A percentile compares a stretch with the other conserved stretches of the same genome.
Conservation (phyloP, 768 basidiomycete genomes). For the Mycena vulgaris region DNA sequence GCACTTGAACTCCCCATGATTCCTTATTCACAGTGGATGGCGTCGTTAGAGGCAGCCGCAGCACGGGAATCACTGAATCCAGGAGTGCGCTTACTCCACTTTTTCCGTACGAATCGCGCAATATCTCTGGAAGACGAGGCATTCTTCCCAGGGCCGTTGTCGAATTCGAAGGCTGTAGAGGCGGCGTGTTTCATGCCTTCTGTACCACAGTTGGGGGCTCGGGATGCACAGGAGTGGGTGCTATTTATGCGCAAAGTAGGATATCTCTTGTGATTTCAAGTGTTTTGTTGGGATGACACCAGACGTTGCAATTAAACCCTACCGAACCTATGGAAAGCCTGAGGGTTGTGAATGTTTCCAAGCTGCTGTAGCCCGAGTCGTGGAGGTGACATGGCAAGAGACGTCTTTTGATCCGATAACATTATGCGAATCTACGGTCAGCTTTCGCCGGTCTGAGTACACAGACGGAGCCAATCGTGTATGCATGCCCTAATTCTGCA, state of each 20-base stretch:
- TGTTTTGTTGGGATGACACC: too few species aligned
- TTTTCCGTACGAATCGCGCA: conserved; percentile 1
- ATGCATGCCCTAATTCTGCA: too few species aligned
- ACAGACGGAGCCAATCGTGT: too few species aligned
- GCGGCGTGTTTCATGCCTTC: neutral
- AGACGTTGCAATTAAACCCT: too few species aligned
- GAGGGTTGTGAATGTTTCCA: too few species aligned
- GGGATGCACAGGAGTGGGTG: neutral
- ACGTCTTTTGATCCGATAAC: too few species aligned
- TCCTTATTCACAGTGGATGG: conserved; percentile 6
- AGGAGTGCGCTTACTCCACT: conserved; percentile 8
- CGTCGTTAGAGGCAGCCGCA: neutral
- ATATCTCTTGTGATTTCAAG: too few species aligned
- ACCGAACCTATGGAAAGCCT: too few species aligned
- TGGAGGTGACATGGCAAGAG: too few species aligned
- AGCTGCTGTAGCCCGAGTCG: too few species aligned
- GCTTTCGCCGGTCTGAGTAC: too few species aligned
- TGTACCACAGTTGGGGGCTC: neutral
- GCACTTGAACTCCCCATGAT: conserved; percentile 2
- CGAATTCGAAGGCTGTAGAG: neutral
- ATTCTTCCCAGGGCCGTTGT: conserved; percentile 1
- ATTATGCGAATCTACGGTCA: too few species aligned
- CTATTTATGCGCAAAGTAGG: neutral
- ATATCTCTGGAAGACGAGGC: neutral
- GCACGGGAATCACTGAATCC: conserved; percentile 4